Conservation (phyloP, 441 rosid species). For the Gossypium gossypioides region DNA sequence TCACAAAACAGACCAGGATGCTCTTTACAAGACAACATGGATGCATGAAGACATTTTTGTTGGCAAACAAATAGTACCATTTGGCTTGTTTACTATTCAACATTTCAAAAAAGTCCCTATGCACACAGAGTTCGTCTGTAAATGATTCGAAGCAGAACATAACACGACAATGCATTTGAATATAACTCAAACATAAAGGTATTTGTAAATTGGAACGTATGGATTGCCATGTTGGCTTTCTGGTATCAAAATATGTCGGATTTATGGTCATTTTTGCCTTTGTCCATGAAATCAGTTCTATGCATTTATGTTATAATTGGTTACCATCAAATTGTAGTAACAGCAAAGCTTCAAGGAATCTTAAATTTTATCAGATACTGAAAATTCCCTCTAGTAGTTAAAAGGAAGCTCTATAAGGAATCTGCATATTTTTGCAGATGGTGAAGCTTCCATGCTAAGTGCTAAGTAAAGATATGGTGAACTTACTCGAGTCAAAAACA, state of each 20-base stretch:
- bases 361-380: background rate
- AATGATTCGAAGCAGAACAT: background rate
- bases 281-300: background rate
- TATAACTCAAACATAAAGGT: background rate
- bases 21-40: background rate
- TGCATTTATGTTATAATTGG: background rate
- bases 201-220: background rate
- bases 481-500: background rate
- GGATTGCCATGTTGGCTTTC: constrained; percentile 1
- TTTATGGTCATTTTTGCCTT: background rate
- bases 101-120: background rate
- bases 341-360: background rate
- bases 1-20: background rate
- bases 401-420: background rate
- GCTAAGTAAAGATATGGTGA: background rate
- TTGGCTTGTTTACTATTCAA: background rate
- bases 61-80: background rate
- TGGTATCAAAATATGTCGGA: background rate
- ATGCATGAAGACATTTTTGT: background rate
- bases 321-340: background rate
- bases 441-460: background rate
- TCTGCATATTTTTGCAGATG: background rate
- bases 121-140: background rate
- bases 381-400: background rate
- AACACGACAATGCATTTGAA: background rate